Conservation (phyloP, 345 rosid species). For the Stellera chamaejasme region DNA sequence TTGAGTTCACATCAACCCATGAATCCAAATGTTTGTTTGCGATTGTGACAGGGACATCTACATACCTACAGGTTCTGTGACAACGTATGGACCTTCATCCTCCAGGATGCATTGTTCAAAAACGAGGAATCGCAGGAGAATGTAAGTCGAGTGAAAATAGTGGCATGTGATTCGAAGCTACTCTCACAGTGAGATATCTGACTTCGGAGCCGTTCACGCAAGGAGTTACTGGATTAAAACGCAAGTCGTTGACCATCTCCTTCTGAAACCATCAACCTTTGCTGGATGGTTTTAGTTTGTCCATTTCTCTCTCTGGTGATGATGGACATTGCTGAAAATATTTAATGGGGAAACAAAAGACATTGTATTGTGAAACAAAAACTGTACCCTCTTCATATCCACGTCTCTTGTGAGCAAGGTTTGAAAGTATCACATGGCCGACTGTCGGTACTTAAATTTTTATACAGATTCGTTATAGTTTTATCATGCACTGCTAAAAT, state of each 20-base stretch:
- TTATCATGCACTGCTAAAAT: too few relatives aligned
- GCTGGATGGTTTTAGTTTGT: slow-evolving; percentile 8
- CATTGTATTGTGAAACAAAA: not conserved
- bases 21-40: not conserved
- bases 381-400: too few relatives aligned
- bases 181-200: slow-evolving; percentile 48
- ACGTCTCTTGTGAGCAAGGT: too few relatives aligned
- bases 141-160: slow-evolving; percentile 83
- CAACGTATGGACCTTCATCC: slow-evolving; percentile 98
- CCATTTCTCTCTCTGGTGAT: slow-evolving; percentile 7
- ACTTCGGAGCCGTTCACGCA: slow-evolving; percentile 8
- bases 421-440: too few relatives aligned
- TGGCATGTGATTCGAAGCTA: slow-evolving; percentile 96
- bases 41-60: slow-evolving; percentile 70
- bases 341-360: slow-evolving; percentile 5
- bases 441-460: too few relatives aligned
- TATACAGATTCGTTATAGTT: too few relatives aligned
- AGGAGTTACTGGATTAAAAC: slow-evolving; percentile 9
- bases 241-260: slow-evolving; percentile 3
- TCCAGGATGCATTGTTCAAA: slow-evolving; percentile 67
- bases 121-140: slow-evolving; percentile 52
- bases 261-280: slow-evolving; percentile 20
- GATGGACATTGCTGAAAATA: slow-evolving; percentile 6
- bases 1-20: too few relatives aligned
- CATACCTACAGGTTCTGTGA: slow-evolving; percentile 99